A percentile compares a stretch with the other conserved stretches of the same genome.
phyloP scores from a whole-genome alignment of 73 alveolate genomes.

The Chromera velia region DNA sequence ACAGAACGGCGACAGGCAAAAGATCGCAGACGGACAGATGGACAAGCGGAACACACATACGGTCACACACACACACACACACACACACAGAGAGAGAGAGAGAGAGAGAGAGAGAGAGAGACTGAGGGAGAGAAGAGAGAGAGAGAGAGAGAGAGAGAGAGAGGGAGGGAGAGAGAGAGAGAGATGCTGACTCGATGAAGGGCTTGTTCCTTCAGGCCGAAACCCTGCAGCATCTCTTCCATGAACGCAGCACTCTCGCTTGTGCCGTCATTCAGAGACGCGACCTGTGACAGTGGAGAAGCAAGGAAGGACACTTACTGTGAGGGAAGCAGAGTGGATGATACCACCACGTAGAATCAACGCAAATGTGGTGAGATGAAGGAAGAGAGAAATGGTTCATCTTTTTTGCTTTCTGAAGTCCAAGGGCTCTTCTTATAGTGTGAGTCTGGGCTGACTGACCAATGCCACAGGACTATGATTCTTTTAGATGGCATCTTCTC shows the following conservation, averaged over 20 bases:
- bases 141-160: no score
- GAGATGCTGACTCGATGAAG: background rate
- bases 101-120: background rate
- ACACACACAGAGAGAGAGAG: background rate
- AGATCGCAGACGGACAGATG: no score
- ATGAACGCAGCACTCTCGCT: slow-evolving; percentile 28
- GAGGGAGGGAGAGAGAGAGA: background rate
- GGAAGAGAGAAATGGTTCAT: background rate
- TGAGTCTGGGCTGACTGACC: no score
- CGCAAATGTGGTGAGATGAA: background rate
- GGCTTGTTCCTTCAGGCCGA: background rate
- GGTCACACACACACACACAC: background rate
- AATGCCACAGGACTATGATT: no score
- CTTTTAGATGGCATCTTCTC: background rate
- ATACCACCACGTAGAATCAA: background rate
- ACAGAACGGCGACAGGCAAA: no score
- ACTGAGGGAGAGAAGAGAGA: no score
- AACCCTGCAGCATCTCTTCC: slow-evolving; percentile 10
- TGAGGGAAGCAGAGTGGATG: background rate
- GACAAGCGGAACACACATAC: background rate
- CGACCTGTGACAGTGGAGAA: no score
- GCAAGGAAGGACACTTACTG: background rate
- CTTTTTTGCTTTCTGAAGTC: background rate
- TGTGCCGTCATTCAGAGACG: background rate
- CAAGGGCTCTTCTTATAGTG: background rate